Evolutionary conservation across 345 rosid genomes (phyloP), one percentile per base, ranked within the genome.

Genomic region (Noccaea bulbosa): DNA sequence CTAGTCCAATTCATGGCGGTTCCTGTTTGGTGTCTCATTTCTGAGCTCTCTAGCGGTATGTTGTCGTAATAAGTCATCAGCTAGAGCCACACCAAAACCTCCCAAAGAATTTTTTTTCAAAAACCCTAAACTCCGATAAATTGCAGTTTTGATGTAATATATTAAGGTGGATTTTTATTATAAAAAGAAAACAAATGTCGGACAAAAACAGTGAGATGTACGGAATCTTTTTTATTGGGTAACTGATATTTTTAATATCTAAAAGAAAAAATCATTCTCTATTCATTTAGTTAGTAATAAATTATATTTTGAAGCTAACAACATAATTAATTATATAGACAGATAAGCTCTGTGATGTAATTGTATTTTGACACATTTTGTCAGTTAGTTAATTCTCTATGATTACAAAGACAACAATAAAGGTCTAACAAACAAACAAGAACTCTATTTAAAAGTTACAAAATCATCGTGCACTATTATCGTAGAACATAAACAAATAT

Each of bases 371-470:
- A 27, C 30, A 27, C 30, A 27, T 27, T 9, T 65, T 54, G 45
- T 30, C 17, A 12, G 48, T 40, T 30, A 57, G 7, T 56, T 73
- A 49, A 12, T 40, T 47, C 35, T 46, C 9, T 46, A 65, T 73
- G 61, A 73, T 73, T 73, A 60, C 51, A 20, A 48, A 73, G 52
- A 57, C 52, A 57, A 57, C 60, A 49, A 58, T 32, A 39, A 6
- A 40, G 17, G 35, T 65, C 47, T 45, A 30, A 17, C 5, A 44
- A 2, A 46, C 22, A 27, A 27, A 9, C 8, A 35, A 7, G n/a
- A 11, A 45, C 7, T 52, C 53, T 54, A 27, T 27, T 34, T 37
- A 24, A 9, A 17, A 15, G 20, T 62, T 45, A 35, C 16, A 37
- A 46, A 55, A 56, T 2, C 34, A 64, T 72, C 76, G 70, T 64